Evolutionary conservation across 768 basidiomycete genomes (phyloP).

Genomic region (Tulasnella sp.): DNA sequence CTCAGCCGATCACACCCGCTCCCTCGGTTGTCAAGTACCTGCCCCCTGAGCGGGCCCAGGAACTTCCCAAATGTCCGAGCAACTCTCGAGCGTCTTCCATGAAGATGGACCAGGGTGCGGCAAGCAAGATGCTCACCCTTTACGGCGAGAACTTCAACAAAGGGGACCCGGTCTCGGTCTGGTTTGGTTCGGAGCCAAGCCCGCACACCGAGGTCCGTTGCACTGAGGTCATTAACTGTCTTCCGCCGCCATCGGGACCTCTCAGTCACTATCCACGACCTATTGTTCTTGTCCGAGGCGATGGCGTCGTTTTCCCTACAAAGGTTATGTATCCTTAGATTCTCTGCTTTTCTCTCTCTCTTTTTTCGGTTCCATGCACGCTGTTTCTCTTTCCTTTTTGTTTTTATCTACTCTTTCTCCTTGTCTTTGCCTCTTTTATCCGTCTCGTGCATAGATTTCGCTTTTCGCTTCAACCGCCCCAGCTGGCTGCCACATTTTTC

Average conservation of each 20-base stretch:
- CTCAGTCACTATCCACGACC: slow-evolving; percentile 58
- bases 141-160: slow-evolving; percentile 89
- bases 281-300: slow-evolving; percentile 74
- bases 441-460: slow-evolving; percentile 3
- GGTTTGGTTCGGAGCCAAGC: slow-evolving; percentile 82
- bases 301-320: slow-evolving; percentile 86
- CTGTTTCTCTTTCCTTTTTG: not conserved
- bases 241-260: slow-evolving; percentile 55
- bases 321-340: slow-evolving; percentile 46
- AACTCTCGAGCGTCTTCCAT: slow-evolving; percentile 59
- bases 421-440: not conserved
- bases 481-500: not conserved
- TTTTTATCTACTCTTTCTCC: not conserved
- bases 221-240: slow-evolving; percentile 48
- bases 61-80: slow-evolving; percentile 71
- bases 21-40: slow-evolving; percentile 87
- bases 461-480: not conserved
- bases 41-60: slow-evolving; percentile 80
- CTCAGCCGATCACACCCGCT: slow-evolving; percentile 80
- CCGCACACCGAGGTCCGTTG: slow-evolving; percentile 86
- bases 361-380: slow-evolving; percentile 1
- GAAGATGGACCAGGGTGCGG: slow-evolving; percentile 45
- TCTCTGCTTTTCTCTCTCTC: not conserved
- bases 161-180: slow-evolving; percentile 72
- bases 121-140: slow-evolving; percentile 75